Conservation (phyloP, 441 rosid genomes). For the Sinapis alba region DNA sequence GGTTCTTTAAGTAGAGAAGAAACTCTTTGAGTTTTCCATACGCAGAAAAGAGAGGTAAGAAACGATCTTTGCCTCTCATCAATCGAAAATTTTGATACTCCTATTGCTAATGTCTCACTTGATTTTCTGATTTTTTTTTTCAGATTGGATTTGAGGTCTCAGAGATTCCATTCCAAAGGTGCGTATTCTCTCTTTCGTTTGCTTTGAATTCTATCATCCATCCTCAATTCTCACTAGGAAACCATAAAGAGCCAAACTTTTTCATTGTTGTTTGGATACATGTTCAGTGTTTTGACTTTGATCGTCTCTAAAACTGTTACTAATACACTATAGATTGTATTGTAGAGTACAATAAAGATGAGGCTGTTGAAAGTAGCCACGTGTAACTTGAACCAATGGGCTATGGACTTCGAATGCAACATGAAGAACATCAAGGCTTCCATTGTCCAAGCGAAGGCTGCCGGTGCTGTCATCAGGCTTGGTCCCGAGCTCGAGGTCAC, state of each 20-base stretch:
- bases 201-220: background rate
- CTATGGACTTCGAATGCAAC: conserved; percentile 88
- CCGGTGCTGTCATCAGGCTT: conserved; percentile 82
- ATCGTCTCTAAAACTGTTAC: background rate
- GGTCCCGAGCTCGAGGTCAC: conserved; percentile 97
- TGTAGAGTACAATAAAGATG: conserved; percentile 46
- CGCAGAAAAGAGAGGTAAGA: background rate
- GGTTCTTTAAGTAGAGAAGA: background rate
- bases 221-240: background rate
- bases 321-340: background rate
- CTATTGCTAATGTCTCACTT: background rate
- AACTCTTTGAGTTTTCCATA: background rate
- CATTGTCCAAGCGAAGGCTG: conserved; percentile 59
- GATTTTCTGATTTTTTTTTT: background rate
- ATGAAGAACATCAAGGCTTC: conserved; percentile 81
- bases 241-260: background rate
- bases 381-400: conserved; percentile 95
- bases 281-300: background rate
- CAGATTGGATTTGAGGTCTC: background rate
- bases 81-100: no score
- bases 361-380: conserved; percentile 85
- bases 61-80: no score
- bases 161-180: background rate
- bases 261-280: no score
- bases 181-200: background rate